These are phyloP conservation scores for Nannochloris sp. DNA, from an alignment of 139 green algal genomes.

Conservation along the genomic window DNA sequence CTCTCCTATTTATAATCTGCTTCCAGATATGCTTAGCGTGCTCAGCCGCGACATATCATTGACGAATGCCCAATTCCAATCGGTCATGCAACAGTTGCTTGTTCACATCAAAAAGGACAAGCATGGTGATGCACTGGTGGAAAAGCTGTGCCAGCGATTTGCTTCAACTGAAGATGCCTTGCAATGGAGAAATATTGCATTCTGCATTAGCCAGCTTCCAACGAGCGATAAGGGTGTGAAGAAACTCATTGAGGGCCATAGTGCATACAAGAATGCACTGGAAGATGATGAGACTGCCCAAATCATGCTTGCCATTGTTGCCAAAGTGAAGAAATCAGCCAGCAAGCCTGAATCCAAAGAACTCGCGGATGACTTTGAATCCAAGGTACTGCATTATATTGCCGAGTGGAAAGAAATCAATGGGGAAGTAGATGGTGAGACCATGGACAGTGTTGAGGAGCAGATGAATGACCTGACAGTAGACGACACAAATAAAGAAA, in stretches of 20 bases:
- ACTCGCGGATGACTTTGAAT: conserved; percentile 27
- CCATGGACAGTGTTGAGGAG: neutral
- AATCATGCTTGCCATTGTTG: conserved; percentile 28
- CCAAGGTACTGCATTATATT: conserved; percentile 14
- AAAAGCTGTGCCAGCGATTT: conserved; percentile 69
- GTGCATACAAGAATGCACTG: conserved; percentile 68
- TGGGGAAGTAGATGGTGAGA: neutral
- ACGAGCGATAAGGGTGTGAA: conserved; percentile 76
- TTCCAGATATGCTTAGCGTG: conserved; percentile 81
- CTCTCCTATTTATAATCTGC: conserved; percentile 85
- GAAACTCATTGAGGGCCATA: conserved; percentile 59
- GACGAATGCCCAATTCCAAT: conserved; percentile 34
- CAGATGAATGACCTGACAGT: neutral
- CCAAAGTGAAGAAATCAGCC: conserved; percentile 40
- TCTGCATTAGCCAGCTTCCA: conserved; percentile 67
- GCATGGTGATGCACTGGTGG: conserved; percentile 62
- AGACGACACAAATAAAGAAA: too few relatives aligned
- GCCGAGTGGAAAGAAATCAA: conserved; percentile 12
- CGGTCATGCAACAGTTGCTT: conserved; percentile 50
- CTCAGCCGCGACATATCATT: conserved; percentile 46
- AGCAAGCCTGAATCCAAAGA: conserved; percentile 31
- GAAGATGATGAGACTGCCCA: conserved; percentile 48
- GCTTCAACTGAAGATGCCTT: conserved; percentile 12
- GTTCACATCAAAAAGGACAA: conserved; percentile 79
- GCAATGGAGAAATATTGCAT: conserved; percentile 76